Conservation (phyloP, 2,329 filamentous ascomycete genomes). For the Diplodia corticola region DNA sequence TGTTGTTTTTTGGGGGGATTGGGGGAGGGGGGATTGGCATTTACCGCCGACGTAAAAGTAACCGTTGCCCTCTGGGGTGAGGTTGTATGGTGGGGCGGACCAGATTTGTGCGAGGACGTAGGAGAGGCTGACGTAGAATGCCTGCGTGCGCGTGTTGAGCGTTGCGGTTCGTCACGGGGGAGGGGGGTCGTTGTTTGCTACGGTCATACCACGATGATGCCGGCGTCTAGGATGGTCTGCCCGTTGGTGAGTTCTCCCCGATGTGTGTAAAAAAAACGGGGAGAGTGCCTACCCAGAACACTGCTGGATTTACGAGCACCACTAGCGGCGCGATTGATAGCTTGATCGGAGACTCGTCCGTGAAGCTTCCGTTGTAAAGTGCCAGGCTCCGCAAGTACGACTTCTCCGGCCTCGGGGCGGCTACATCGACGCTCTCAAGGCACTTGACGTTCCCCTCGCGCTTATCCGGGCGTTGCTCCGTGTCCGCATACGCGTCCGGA, state of each 20-base stretch:
- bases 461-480: not conserved
- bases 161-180: too few relatives aligned
- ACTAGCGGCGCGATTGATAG: slow-evolving; percentile 28
- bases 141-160: slow-evolving; percentile 20
- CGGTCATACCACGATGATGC: not conserved
- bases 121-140: slow-evolving; percentile 32
- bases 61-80: slow-evolving; percentile 30
- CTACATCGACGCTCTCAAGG: not conserved
- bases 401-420: slow-evolving; percentile 21
- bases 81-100: slow-evolving; percentile 26
- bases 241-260: not conserved
- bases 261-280: not conserved
- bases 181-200: too few relatives aligned
- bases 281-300: slow-evolving; percentile 25
- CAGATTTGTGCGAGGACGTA: slow-evolving; percentile 30
- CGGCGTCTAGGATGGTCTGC: slow-evolving; percentile 6
- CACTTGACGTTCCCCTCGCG: not conserved
- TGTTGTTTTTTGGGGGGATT: not conserved
- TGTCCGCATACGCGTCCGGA: not conserved
- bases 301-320: slow-evolving; percentile 30
- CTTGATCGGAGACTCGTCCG: slow-evolving; percentile 26
- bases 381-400: slow-evolving; percentile 27
- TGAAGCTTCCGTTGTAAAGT: slow-evolving; percentile 26
- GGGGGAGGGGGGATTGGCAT: not conserved
- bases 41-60: slow-evolving; percentile 27